Evolutionary conservation across 129 eudicot genomes (phyloP), one percentile per base, ranked within the genome.

Genomic region (Lonicera japonica): DNA sequence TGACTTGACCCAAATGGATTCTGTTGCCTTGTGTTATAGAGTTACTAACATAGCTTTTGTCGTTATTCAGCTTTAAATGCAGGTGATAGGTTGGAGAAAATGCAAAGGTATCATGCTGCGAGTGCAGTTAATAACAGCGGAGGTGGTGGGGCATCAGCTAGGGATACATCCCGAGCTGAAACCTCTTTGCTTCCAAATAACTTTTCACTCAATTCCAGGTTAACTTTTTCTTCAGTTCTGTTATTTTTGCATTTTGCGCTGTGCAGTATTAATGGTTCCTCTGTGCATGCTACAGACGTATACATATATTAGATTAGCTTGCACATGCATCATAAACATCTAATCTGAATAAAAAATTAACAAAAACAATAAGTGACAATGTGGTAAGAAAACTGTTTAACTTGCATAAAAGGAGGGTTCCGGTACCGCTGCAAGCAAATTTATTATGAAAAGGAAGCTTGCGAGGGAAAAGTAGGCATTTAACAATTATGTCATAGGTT

Each of bases 31-130:
- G 43, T 38, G 5, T 38, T 38, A 38, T 38, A 38, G 10, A 10
- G 43, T 38, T 10, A 43, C 50, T 43, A 43, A 50, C 1, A 16
- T 17, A 50, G 55, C 4, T 51, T 45, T 17, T 55, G 25, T 7
- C 4, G 41, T 22, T 1, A 15, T 67, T 15, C 0, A 24, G 5
- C 7, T 45, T 67, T 5, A 9, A 12, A 20, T 94, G 99, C 87
- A 65, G 99, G 77, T 81, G 77, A 79, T 74, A 79, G 83, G 75
- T 75, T 62, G 89, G 79, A 86, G 95, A 29, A 85, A 78, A 94
- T 94, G 99, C 99, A 94, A 88, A 85, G 96, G 85, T 94, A 78
- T 94, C 96, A 88, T 78, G 80, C 78, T 82, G 72, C 84, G 78
- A 85, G 89, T 85, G 99, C 96, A 77, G 95, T 88, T 57, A 94